These are phyloP conservation scores for Bruguiera gymnorhiza DNA, from an alignment of 345 rosid genomes.

Conservation along the genomic window DNA sequence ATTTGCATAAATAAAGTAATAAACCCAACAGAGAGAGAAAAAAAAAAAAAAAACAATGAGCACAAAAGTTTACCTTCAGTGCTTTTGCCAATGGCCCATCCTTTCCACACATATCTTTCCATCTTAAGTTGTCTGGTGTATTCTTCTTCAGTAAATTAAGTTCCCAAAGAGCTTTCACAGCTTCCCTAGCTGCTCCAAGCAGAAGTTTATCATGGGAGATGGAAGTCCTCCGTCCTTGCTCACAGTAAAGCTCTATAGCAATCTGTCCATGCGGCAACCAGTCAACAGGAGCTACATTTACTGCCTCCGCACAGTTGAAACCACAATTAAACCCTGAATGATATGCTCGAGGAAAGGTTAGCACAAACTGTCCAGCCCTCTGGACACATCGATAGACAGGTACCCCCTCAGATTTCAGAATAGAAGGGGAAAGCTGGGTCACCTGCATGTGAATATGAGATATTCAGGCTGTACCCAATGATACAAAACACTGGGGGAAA, in stretches of 20 bases:
- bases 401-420: conserved; percentile 84
- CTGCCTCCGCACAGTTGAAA: conserved; percentile 99
- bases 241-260: conserved; percentile 82
- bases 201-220: conserved; percentile 91
- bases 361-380: conserved; percentile 88
- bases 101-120: conserved; percentile 81
- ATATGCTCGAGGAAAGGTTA: conserved; percentile 98
- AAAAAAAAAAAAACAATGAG: conserved; percentile 9
- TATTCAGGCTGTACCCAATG: not conserved
- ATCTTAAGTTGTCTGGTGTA: conserved; percentile 67
- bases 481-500: not conserved
- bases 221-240: conserved; percentile 91
- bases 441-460: conserved; percentile 51
- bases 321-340: conserved; percentile 97
- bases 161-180: conserved; percentile 96
- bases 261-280: conserved; percentile 98
- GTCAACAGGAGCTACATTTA: conserved; percentile 97
- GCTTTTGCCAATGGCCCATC: conserved; percentile 82
- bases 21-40: not conserved
- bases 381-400: conserved; percentile 92
- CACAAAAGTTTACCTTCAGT: conserved; percentile 59
- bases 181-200: conserved; percentile 99
- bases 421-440: conserved; percentile 93
- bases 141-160: conserved; percentile 78
- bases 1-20: not conserved